phyloP scores from a whole-genome alignment of 305 asterid genomes.

The Rubia tinctorum region DNA sequence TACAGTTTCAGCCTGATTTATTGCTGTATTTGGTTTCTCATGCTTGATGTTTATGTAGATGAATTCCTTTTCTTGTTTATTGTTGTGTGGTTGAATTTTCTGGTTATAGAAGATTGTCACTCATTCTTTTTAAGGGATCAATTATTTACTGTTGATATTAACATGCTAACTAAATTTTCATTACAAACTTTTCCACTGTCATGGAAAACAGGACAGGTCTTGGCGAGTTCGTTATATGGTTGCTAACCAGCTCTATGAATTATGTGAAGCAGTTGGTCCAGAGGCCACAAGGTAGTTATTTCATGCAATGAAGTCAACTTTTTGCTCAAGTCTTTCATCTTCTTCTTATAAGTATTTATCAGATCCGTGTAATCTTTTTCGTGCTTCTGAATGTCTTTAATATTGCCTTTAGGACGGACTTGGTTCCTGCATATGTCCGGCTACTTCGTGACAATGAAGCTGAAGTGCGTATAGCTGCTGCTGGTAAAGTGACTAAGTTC shows the following conservation, averaged over 20 bases:
- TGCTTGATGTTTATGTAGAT: neutral
- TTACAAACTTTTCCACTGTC: neutral
- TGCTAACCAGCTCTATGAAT: constrained; percentile 78
- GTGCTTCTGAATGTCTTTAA: neutral
- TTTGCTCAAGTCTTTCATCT: neutral
- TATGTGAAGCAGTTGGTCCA: constrained; percentile 83
- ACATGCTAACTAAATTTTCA: neutral
- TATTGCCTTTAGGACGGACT: constrained; percentile 23
- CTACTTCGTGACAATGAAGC: constrained; percentile 45
- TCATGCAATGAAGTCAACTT: neutral
- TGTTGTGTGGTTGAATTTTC: neutral
- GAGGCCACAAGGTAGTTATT: constrained; percentile 60
- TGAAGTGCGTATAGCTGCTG: constrained; percentile 54
- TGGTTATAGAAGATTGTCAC: neutral
- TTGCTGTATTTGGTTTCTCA: neutral
- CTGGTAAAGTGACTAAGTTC: constrained; percentile 84
- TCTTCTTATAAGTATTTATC: neutral
- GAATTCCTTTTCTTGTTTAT: neutral
- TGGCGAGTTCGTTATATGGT: constrained; percentile 94
- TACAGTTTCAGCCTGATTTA: neutral
- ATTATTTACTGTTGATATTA: neutral
- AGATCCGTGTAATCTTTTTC: neutral
- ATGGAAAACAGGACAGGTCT: constrained; percentile 60
- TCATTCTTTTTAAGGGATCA: neutral
- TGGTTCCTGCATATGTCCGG: constrained; percentile 44